Evolutionary conservation across 345 rosid species (phyloP).

Genomic region (Bruguiera gymnorhiza): DNA sequence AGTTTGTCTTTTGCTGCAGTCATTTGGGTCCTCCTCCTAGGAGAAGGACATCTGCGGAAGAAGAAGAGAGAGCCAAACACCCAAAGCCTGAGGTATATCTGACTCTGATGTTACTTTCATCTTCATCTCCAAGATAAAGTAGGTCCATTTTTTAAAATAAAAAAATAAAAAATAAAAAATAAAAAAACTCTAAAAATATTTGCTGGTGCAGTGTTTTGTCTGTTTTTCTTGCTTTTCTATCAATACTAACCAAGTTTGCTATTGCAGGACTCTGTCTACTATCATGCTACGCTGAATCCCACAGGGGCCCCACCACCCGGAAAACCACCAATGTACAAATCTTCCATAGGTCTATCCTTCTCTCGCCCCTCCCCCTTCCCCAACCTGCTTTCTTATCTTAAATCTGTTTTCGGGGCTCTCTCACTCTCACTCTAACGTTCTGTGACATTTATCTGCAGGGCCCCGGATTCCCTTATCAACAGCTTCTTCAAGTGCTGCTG

Average conservation of each 20-base stretch:
- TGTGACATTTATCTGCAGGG: constrained; percentile 46
- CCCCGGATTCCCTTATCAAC: constrained; percentile 69
- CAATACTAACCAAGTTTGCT: constrained; percentile 8
- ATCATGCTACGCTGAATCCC: constrained; percentile 93
- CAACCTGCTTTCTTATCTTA: neutral
- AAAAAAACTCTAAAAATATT: no score
- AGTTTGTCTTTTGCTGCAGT: constrained; percentile 47
- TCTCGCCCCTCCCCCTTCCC: neutral
- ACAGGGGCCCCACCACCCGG: constrained; percentile 99
- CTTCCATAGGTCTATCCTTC: constrained; percentile 61
- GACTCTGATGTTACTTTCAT: constrained; percentile 3
- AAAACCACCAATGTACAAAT: constrained; percentile 92
- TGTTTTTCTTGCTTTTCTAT: constrained; percentile 8
- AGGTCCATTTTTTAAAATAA: no score
- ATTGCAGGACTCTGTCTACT: constrained; percentile 93
- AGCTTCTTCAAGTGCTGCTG: constrained; percentile 56
- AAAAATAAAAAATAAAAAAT: no score
- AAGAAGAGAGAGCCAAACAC: constrained; percentile 74
- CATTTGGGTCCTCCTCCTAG: constrained; percentile 84
- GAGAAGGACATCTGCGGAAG: constrained; percentile 75
- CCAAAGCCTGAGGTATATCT: constrained; percentile 78
- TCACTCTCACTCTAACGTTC: constrained; percentile 7
- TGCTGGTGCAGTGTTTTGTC: no score
- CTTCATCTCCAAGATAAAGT: neutral
- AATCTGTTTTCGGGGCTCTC: neutral